Evolutionary conservation across 306 rosid species (phyloP).

Genomic region (Coriaria nepalensis): DNA sequence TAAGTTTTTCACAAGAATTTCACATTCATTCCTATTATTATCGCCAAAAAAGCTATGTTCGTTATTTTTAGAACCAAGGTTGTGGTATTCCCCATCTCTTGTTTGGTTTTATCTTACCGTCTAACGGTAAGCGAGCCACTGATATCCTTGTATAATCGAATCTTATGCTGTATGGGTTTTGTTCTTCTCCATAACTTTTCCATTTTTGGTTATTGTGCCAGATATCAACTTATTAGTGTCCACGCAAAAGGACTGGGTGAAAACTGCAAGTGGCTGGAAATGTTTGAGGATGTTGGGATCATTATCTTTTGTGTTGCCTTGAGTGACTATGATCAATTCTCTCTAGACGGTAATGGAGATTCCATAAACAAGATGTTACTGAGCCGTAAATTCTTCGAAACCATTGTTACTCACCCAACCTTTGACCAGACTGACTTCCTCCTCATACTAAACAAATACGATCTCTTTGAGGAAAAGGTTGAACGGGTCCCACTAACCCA

Average conservation of each 20-base stretch:
- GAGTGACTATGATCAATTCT: slow-evolving; percentile 74
- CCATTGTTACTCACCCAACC: slow-evolving; percentile 77
- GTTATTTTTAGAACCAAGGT: too few species aligned
- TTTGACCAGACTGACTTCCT: slow-evolving; percentile 85
- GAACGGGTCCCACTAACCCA: slow-evolving; percentile 49
- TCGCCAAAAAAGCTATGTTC: too few species aligned
- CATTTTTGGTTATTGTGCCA: slow-evolving; percentile 15
- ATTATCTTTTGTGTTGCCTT: slow-evolving; percentile 79
- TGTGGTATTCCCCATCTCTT: too few species aligned
- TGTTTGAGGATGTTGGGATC: slow-evolving; percentile 95
- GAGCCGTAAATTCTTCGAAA: slow-evolving; percentile 65
- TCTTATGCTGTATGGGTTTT: neutral
- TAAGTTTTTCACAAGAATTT: too few species aligned
- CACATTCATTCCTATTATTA: too few species aligned
- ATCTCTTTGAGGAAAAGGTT: slow-evolving; percentile 64
- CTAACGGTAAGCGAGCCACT: too few species aligned
- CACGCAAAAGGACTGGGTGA: slow-evolving; percentile 57
- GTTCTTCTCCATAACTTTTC: neutral
- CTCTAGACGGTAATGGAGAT: slow-evolving; percentile 51
- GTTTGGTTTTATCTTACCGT: too few species aligned
- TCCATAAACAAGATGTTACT: slow-evolving; percentile 61
- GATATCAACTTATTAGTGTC: slow-evolving; percentile 49
- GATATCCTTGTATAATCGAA: too few species aligned
- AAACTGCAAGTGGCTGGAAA: slow-evolving; percentile 97
- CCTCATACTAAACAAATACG: slow-evolving; percentile 70